A percentile compares a stretch with the other conserved stretches of the same genome.
Evolutionary conservation across 306 rosid genomes (phyloP).

Genomic region (Mucuna pruriens): DNA sequence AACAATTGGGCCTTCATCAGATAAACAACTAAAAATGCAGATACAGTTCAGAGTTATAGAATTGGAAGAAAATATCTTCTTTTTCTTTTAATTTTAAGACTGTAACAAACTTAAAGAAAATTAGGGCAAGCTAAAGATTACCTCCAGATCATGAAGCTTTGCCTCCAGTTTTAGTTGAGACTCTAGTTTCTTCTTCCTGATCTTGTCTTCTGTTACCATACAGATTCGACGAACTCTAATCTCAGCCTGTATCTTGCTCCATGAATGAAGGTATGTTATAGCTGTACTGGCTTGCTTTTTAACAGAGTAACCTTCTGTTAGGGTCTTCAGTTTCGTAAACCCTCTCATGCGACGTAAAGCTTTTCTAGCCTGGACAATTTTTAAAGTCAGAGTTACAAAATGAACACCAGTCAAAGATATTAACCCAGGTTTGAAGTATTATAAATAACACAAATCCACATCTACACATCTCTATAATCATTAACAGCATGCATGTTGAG

Average conservation of each 20-base stretch:
- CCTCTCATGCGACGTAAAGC: conserved; percentile 74
- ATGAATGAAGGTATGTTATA: conserved; percentile 76
- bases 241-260: conserved; percentile 84
- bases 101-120: conserved; percentile 2
- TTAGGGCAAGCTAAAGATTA: conserved; percentile 37
- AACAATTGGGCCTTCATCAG: neutral
- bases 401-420: conserved; percentile 7
- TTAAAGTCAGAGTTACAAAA: conserved; percentile 29
- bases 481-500: conserved; percentile 10
- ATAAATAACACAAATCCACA: neutral
- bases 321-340: conserved; percentile 61
- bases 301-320: conserved; percentile 61
- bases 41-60: neutral
- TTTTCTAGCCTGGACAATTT: conserved; percentile 76
- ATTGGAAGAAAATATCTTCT: neutral
- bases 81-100: neutral
- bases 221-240: conserved; percentile 78
- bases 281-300: conserved; percentile 77
- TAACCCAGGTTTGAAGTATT: neutral
- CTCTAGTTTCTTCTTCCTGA: conserved; percentile 78
- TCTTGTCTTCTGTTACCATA: conserved; percentile 92
- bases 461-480: neutral
- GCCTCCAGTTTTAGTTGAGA: conserved; percentile 93
- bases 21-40: neutral
- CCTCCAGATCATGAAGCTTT: conserved; percentile 90